Conservation (phyloP, 1,284 basidiomycete genomes). For the Coniophora puteana region DNA sequence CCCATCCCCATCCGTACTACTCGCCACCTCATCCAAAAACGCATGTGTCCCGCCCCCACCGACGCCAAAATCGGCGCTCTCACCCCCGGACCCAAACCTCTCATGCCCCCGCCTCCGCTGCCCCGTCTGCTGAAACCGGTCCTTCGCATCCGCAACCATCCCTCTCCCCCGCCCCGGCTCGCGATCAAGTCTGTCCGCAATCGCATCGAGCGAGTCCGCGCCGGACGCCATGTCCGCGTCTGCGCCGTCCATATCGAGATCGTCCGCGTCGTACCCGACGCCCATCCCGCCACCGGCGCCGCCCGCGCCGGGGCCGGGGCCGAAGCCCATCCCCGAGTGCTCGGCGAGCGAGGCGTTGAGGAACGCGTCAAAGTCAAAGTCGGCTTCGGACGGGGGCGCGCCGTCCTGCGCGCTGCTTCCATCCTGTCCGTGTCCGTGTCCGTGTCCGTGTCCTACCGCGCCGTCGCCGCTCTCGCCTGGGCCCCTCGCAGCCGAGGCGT, state of each 20-base stretch:
- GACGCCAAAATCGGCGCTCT: too few species aligned
- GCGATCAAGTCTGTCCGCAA: conserved; percentile 18
- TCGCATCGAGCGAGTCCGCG: conserved; percentile 17
- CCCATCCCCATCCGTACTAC: conserved; percentile 14
- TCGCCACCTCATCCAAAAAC: conserved; percentile 41
- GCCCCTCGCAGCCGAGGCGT: not conserved
- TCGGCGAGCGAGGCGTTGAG: conserved; percentile 32
- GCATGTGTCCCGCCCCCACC: too few species aligned
- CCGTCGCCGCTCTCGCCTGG: conserved; percentile 8
- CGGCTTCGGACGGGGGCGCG: conserved; percentile 16
- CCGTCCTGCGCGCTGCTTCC: not conserved
- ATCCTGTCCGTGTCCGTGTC: conserved; percentile 19
- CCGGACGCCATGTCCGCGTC: conserved; percentile 24
- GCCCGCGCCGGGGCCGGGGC: too few species aligned
- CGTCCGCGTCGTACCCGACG: not conserved
- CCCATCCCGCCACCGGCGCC: too few species aligned
- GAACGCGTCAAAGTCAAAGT: conserved; percentile 50
- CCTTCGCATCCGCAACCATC: conserved; percentile 27
- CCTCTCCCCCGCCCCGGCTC: conserved; percentile 27
- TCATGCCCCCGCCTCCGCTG: conserved; percentile 30
- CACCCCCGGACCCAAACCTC: too few species aligned
- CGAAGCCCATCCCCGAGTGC: conserved; percentile 20
- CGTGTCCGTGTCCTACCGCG: not conserved
- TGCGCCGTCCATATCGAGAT: conserved; percentile 7
- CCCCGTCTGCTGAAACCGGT: conserved; percentile 20